Conservation (phyloP, 176 grass and related monocot genomes). For the Phoenix roebelenii region DNA sequence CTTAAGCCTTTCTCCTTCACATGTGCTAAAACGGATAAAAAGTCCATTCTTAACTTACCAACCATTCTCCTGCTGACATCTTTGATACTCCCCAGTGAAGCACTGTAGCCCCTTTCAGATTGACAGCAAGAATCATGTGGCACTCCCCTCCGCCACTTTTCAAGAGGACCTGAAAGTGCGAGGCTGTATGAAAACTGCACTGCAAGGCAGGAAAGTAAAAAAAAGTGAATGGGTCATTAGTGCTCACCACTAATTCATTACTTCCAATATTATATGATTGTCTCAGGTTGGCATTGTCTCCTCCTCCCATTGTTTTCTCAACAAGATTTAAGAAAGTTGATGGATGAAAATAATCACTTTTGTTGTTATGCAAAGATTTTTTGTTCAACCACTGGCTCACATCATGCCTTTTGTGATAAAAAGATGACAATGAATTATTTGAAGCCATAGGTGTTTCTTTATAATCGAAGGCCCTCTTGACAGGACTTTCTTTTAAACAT, state of each 20-base stretch:
- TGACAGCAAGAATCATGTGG: constrained; percentile 14
- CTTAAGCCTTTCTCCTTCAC: too few relatives aligned
- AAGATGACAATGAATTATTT: not conserved
- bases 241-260: constrained; percentile 12
- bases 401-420: constrained; percentile 1
- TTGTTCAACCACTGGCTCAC: constrained; percentile 6
- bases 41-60: constrained; percentile 5
- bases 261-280: constrained; percentile 11
- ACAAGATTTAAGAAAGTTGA: constrained; percentile 6
- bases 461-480: not conserved
- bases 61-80: constrained; percentile 3
- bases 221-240: not conserved
- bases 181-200: not conserved
- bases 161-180: not conserved
- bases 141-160: constrained; percentile 1
- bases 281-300: not conserved
- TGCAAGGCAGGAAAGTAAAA: not conserved
- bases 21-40: too few relatives aligned
- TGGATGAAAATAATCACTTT: not conserved
- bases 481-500: not conserved
- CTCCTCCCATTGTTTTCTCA: constrained; percentile 4
- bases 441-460: not conserved
- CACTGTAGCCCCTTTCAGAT: constrained; percentile 6
- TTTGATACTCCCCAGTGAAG: constrained; percentile 18
- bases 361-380: not conserved